Percentiles rank a stretch among this genome's conserved stretches.
Conservation (phyloP, 1,284 basidiomycete species). For the Apiotrichum siamense region DNA sequence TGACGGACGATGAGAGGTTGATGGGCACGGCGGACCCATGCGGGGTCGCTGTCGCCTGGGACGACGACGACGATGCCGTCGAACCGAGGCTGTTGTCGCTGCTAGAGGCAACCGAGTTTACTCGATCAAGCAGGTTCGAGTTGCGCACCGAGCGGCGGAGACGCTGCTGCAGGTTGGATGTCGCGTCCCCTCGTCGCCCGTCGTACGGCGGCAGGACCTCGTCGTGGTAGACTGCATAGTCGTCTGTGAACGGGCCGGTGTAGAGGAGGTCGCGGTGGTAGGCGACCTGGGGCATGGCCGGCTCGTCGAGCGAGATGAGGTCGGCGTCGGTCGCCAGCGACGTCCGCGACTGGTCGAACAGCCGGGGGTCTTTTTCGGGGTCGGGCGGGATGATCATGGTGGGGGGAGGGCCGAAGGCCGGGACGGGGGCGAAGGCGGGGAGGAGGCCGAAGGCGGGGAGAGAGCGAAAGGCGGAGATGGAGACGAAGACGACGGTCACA, state of each 20-base stretch:
- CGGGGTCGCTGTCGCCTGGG: background rate
- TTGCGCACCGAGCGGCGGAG: background rate
- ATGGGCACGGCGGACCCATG: constrained; percentile 9
- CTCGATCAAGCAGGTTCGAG: background rate
- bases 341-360: constrained; percentile 24
- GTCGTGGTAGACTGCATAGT: constrained; percentile 16
- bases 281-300: constrained; percentile 12
- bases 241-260: constrained; percentile 17
- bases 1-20: background rate
- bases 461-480: too few relatives aligned
- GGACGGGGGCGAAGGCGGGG: too few relatives aligned
- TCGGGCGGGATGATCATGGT: constrained; percentile 48
- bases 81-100: background rate
- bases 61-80: background rate
- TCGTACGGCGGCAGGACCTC: constrained; percentile 42
- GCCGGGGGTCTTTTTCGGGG: constrained; percentile 44
- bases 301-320: constrained; percentile 8
- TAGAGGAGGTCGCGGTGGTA: constrained; percentile 10
- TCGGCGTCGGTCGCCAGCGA: constrained; percentile 5
- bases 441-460: background rate
- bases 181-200: background rate
- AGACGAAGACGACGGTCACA: too few relatives aligned
- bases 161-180: background rate
- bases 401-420: background rate
- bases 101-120: background rate